phyloP scores from a whole-genome alignment of 176 grass and related monocot genomes.

The Eleusine indica region DNA sequence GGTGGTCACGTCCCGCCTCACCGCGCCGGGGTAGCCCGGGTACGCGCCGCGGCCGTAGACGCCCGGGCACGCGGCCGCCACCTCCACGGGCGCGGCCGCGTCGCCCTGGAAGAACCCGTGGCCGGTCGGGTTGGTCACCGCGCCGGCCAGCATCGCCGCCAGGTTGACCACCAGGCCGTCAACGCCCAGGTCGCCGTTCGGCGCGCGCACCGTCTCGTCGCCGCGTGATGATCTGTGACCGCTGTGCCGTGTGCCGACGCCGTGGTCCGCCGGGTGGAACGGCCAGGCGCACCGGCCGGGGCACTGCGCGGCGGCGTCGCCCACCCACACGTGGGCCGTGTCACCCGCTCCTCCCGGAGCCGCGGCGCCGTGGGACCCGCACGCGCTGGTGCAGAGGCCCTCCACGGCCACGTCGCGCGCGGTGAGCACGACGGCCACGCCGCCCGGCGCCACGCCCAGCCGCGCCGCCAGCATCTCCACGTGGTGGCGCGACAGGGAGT shows the following conservation, averaged over 20 bases:
- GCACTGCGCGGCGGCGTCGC: conserved; percentile 66
- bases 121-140: conserved; percentile 82
- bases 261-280: conserved; percentile 66
- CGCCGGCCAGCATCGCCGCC: conserved; percentile 70
- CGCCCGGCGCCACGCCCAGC: conserved; percentile 64
- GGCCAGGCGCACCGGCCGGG: conserved; percentile 77
- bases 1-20: conserved; percentile 55
- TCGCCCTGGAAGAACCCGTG: conserved; percentile 76
- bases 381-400: conserved; percentile 60
- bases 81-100: conserved; percentile 57
- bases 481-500: conserved; percentile 45
- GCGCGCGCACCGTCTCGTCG: conserved; percentile 48
- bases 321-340: conserved; percentile 74
- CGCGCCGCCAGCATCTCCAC: conserved; percentile 58
- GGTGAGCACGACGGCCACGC: conserved; percentile 77
- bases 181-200: conserved; percentile 66
- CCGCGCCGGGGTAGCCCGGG: conserved; percentile 58
- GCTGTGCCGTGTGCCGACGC: not conserved
- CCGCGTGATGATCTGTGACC: not conserved
- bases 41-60: conserved; percentile 64
- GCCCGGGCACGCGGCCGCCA: conserved; percentile 59
- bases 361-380: conserved; percentile 55
- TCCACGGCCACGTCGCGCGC: conserved; percentile 72
- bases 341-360: not conserved
- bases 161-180: conserved; percentile 88